Evolutionary conservation across 768 basidiomycete genomes (phyloP).

Genomic region (Candolleomyces efflorescens): DNA sequence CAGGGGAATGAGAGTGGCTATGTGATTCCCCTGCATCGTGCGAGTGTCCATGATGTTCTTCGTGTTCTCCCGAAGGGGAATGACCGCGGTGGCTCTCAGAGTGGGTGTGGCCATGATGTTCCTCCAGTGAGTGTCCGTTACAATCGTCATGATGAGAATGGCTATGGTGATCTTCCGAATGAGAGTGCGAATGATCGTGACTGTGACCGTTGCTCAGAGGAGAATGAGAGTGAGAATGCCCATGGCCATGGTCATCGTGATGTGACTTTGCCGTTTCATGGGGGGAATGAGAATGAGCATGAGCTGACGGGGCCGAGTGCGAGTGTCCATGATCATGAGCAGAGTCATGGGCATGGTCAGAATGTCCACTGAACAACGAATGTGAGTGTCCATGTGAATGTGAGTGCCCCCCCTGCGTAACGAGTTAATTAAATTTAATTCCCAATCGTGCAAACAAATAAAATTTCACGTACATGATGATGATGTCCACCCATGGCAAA

Average conservation of each 20-base stretch:
- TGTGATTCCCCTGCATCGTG: constrained; percentile 19
- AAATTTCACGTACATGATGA: constrained; percentile 57
- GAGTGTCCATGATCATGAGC: constrained; percentile 13
- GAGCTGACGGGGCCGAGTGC: background rate
- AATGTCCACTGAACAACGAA: constrained; percentile 7
- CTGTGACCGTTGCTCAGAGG: constrained; percentile 12
- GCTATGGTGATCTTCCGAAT: constrained; percentile 17
- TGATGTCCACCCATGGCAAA: constrained; percentile 97
- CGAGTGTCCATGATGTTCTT: constrained; percentile 4
- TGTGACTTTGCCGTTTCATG: background rate
- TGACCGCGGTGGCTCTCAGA: constrained; percentile 20
- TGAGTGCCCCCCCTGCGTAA: constrained; percentile 51
- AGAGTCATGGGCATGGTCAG: background rate
- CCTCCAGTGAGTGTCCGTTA: constrained; percentile 20
- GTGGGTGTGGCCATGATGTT: constrained; percentile 20
- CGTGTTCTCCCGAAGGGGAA: constrained; percentile 16
- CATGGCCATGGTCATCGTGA: constrained; percentile 8
- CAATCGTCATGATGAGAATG: constrained; percentile 15
- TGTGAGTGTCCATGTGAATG: constrained; percentile 43
- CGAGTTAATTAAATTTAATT: background rate
- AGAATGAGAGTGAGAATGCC: constrained; percentile 32
- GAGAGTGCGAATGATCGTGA: constrained; percentile 23
- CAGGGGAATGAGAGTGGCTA: constrained; percentile 22
- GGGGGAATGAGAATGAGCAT: background rate
- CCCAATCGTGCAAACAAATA: background rate